Evolutionary conservation across 2,329 filamentous ascomycete genomes (phyloP).

Genomic region (Aspergillus ochraceus): DNA sequence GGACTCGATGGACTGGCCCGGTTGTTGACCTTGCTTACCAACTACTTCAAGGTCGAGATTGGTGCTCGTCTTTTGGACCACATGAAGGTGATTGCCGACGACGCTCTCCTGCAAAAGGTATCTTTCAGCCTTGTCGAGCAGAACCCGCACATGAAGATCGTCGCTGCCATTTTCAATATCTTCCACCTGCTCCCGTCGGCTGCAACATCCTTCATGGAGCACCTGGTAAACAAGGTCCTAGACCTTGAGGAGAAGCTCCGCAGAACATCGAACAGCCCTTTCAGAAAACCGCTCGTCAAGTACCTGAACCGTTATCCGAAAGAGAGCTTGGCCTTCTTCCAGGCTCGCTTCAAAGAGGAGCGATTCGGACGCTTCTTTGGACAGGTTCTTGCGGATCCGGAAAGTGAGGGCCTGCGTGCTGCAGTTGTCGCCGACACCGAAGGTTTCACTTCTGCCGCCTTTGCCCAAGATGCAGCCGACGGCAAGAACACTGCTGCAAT

Average conservation of each 20-base stretch:
- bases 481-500: constrained; percentile 76
- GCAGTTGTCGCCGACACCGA: constrained; percentile 73
- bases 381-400: constrained; percentile 75
- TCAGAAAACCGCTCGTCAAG: constrained; percentile 84
- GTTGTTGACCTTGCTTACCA: constrained; percentile 85
- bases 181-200: constrained; percentile 93
- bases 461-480: constrained; percentile 63
- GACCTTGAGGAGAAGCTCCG: constrained; percentile 82
- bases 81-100: constrained; percentile 84
- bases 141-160: constrained; percentile 87
- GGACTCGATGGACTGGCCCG: constrained; percentile 89
- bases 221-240: constrained; percentile 85
- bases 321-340: constrained; percentile 79
- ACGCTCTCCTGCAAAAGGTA: constrained; percentile 76
- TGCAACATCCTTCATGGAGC: constrained; percentile 86
- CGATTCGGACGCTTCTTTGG: constrained; percentile 89
- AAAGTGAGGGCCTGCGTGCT: constrained; percentile 72
- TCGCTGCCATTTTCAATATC: constrained; percentile 91
- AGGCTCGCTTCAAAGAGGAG: constrained; percentile 77
- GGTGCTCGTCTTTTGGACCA: constrained; percentile 91
- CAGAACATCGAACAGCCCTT: constrained; percentile 86
- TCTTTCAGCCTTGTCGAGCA: constrained; percentile 96
- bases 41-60: constrained; percentile 99
- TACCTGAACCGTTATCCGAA: constrained; percentile 92
- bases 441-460: constrained; percentile 64